phyloP scores from a whole-genome alignment of 148 eudicot species.

The Vaccinium darrowii region DNA sequence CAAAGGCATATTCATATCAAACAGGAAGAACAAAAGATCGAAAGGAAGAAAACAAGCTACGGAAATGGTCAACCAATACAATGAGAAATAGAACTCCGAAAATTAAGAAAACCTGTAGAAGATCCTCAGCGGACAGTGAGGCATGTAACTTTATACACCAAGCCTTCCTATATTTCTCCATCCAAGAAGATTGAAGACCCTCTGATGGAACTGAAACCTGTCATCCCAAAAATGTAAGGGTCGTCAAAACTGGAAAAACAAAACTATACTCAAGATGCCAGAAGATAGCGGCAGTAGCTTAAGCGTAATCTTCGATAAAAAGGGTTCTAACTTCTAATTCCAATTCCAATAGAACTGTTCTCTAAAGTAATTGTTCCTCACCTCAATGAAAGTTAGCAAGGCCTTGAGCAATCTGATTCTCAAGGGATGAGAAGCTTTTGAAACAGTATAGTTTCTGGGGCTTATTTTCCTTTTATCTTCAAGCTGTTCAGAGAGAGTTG shows the following conservation, averaged over 20 bases:
- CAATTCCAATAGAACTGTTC: not conserved
- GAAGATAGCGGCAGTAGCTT: not conserved
- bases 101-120: conserved; percentile 43
- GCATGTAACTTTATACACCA: conserved; percentile 45
- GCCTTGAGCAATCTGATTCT: conserved; percentile 49
- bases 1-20: not conserved
- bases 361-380: conserved; percentile 7
- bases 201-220: conserved; percentile 48
- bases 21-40: not conserved
- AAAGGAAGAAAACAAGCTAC: not conserved
- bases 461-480: conserved; percentile 21
- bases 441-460: conserved; percentile 12
- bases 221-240: not conserved
- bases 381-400: conserved; percentile 45
- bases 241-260: not conserved
- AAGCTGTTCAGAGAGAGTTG: conserved; percentile 9
- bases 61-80: not conserved
- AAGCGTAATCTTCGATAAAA: not conserved
- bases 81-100: not conserved
- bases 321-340: not conserved
- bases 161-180: conserved; percentile 28
- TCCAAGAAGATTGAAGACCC: conserved; percentile 53
- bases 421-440: conserved; percentile 32
- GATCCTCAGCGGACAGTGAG: conserved; percentile 35
- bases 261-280: not conserved